A percentile compares a stretch with the other conserved stretches of the same genome.
phyloP scores from a whole-genome alignment of 2,329 filamentous ascomycete genomes.

The Metarhizium sp. region DNA sequence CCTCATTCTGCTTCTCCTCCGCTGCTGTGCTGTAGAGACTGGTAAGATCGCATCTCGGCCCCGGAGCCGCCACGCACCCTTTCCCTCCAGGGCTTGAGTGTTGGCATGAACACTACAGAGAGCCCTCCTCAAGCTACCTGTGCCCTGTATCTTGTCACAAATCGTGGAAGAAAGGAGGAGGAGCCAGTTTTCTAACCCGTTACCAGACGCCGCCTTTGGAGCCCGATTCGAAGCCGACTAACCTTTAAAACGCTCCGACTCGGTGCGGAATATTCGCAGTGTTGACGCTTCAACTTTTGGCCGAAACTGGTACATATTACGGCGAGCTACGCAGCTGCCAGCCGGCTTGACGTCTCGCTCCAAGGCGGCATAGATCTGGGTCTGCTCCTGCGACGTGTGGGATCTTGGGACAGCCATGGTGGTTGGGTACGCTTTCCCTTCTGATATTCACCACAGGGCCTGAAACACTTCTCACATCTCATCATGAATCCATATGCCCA shows the following conservation, averaged over 20 bases:
- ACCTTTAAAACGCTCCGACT: neutral
- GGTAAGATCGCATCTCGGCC: conserved; percentile 4
- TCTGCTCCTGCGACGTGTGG: conserved; percentile 13
- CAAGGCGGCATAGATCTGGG: conserved; percentile 5
- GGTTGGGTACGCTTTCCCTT: conserved; percentile 31
- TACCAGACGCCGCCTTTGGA: conserved; percentile 11
- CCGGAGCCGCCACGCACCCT: neutral
- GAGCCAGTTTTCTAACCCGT: conserved; percentile 15
- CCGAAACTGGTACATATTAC: neutral
- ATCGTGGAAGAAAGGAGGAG: conserved; percentile 1
- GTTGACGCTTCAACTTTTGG: neutral
- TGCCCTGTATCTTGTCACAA: neutral
- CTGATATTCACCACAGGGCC: conserved; percentile 2
- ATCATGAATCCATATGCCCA: neutral
- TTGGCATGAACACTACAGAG: neutral
- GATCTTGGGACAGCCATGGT: conserved; percentile 9
- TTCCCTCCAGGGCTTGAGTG: neutral
- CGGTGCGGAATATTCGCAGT: neutral
- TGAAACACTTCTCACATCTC: neutral
- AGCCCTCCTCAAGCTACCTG: neutral
- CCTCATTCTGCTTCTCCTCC: neutral
- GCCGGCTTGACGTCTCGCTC: conserved; percentile 5
- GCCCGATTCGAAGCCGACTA: conserved; percentile 14
- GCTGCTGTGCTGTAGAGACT: neutral
- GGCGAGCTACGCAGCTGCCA: neutral